phyloP scores from a whole-genome alignment of 2,329 filamentous ascomycete genomes.

The Dothistroma pini region DNA sequence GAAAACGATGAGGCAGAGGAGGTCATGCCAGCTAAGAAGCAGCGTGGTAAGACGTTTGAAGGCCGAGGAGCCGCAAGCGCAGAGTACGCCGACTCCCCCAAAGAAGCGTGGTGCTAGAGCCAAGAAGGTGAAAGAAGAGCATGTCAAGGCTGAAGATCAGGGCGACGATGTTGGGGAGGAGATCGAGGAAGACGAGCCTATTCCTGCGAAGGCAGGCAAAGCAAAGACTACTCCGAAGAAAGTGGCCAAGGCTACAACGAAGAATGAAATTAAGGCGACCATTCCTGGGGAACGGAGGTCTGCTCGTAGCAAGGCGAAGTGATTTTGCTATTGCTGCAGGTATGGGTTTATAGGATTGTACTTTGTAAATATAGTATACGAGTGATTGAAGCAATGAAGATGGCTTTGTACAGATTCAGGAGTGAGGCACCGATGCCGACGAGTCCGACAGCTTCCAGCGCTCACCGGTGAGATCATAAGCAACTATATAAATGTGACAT shows the following conservation, averaged over 20 bases:
- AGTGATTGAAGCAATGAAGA: not conserved
- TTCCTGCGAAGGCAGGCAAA: constrained; percentile 13
- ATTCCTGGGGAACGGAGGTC: constrained; percentile 23
- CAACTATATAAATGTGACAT: too few species aligned
- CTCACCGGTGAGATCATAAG: not conserved
- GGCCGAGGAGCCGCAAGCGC: constrained; percentile 2
- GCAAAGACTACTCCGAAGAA: constrained; percentile 8
- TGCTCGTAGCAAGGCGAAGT: constrained; percentile 16
- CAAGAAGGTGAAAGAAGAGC: constrained; percentile 15
- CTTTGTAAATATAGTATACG: not conserved
- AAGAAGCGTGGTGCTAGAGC: constrained; percentile 12
- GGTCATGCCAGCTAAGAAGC: constrained; percentile 24
- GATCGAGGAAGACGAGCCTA: constrained; percentile 13
- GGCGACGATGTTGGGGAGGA: constrained; percentile 13
- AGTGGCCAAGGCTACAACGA: constrained; percentile 15
- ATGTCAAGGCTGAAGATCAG: constrained; percentile 8
- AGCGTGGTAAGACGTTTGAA: constrained; percentile 14
- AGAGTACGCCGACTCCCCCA: constrained; percentile 6
- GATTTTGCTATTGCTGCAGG: not conserved
- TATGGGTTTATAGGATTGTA: not conserved
- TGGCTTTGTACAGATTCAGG: not conserved
- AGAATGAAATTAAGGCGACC: constrained; percentile 21
- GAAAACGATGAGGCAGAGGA: constrained; percentile 23
- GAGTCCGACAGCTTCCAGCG: not conserved
- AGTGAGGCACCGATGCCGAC: not conserved